Percentiles rank a stretch among this genome's conserved stretches.
Conservation (phyloP, 2,329 filamentous ascomycete genomes). For the Penicillium sp. region DNA sequence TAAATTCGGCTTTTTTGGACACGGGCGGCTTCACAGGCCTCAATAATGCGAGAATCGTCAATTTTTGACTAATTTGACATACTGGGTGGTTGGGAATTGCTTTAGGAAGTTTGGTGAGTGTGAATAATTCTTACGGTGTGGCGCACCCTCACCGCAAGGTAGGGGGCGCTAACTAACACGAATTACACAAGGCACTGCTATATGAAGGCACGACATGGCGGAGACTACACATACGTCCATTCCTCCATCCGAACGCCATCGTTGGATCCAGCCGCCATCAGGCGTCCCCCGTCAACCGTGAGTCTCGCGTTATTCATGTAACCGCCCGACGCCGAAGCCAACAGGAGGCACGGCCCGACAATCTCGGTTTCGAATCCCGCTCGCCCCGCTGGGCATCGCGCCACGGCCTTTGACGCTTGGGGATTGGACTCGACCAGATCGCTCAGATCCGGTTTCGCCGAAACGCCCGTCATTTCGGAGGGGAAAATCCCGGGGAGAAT, state of each 20-base stretch:
- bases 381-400: slow-evolving; percentile 29
- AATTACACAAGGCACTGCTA: no score
- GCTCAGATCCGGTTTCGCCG: slow-evolving; percentile 22
- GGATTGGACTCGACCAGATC: slow-evolving; percentile 22
- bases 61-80: no score
- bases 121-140: no score
- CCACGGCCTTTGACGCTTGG: slow-evolving; percentile 26
- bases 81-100: no score
- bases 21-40: no score
- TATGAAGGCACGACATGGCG: no score
- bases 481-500: slow-evolving; percentile 8
- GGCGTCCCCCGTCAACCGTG: slow-evolving; percentile 29
- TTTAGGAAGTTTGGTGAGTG: no score
- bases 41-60: no score
- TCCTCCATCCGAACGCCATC: slow-evolving; percentile 19
- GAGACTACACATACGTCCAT: slow-evolving; percentile 8
- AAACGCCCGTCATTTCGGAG: slow-evolving; percentile 2
- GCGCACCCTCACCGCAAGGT: no score
- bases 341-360: slow-evolving; percentile 28
- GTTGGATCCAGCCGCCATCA: slow-evolving; percentile 19
- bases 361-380: slow-evolving; percentile 32
- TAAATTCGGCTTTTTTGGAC: no score
- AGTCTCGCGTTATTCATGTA: slow-evolving; percentile 33
- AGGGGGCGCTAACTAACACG: no score
- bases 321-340: slow-evolving; percentile 28